phyloP scores from a whole-genome alignment of 2,329 filamentous ascomycete species.

The Rutstroemia sydowiana region DNA sequence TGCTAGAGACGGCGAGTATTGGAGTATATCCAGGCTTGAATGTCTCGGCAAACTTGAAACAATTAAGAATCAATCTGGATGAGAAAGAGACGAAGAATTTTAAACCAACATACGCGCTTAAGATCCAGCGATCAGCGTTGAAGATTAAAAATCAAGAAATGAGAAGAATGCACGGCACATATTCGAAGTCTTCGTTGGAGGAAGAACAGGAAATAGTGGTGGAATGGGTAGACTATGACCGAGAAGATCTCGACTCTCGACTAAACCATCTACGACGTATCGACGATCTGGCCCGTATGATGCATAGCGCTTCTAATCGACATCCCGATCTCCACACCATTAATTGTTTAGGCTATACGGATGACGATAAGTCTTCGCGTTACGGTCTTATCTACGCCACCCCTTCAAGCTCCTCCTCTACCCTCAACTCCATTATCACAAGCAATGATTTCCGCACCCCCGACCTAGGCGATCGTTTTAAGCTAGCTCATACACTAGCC shows the following conservation, averaged over 20 bases:
- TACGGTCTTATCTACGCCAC: slow-evolving; percentile 40
- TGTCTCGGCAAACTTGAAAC: slow-evolving; percentile 38
- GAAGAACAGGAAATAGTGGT: slow-evolving; percentile 31
- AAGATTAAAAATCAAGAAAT: slow-evolving; percentile 17
- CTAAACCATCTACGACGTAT: slow-evolving; percentile 38
- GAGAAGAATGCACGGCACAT: slow-evolving; percentile 29
- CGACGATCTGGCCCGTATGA: slow-evolving; percentile 41
- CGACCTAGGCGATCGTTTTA: slow-evolving; percentile 38
- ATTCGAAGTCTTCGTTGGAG: slow-evolving; percentile 29
- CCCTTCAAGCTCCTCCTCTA: slow-evolving; percentile 32
- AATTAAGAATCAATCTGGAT: slow-evolving; percentile 41
- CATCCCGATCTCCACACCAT: slow-evolving; percentile 42
- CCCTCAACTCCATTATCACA: slow-evolving; percentile 35
- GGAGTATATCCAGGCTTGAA: slow-evolving; percentile 38
- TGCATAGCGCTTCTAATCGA: slow-evolving; percentile 37
- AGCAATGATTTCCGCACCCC: slow-evolving; percentile 37
- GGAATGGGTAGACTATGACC: slow-evolving; percentile 41
- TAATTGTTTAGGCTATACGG: slow-evolving; percentile 41
- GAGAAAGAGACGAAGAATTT: slow-evolving; percentile 34
- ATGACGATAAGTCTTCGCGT: slow-evolving; percentile 33
- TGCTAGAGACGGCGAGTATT: slow-evolving; percentile 36
- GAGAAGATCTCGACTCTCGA: slow-evolving; percentile 33
- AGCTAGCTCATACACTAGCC: slow-evolving; percentile 36
- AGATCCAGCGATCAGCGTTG: slow-evolving; percentile 32
- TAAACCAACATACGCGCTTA: slow-evolving; percentile 37